These are phyloP conservation scores for Seiridium cupressi DNA, from an alignment of 2,329 filamentous ascomycete species.

Conservation along the genomic window DNA sequence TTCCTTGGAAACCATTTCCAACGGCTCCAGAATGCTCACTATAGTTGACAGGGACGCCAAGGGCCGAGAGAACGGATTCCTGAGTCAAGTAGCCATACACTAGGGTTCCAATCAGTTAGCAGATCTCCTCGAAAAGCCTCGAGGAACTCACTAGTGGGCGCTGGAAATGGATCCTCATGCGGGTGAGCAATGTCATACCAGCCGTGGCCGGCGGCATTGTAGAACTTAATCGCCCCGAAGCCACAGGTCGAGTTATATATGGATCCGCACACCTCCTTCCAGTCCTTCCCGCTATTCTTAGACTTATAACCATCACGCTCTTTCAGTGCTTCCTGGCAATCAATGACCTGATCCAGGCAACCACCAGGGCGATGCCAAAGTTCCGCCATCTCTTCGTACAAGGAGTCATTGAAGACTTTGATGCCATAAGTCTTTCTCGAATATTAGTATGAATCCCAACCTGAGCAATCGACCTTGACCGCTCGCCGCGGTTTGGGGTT, in stretches of 20 bases:
- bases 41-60: slow-evolving; percentile 61
- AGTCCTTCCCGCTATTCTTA: neutral
- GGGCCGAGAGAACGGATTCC: slow-evolving; percentile 51
- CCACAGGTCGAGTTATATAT: slow-evolving; percentile 9
- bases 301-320: neutral
- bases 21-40: slow-evolving; percentile 43
- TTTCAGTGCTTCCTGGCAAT: slow-evolving; percentile 10
- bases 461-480: too few relatives aligned
- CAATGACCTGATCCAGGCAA: slow-evolving; percentile 4
- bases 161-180: slow-evolving; percentile 49
- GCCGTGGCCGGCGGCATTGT: neutral
- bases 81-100: slow-evolving; percentile 53
- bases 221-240: neutral
- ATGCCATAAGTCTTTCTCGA: slow-evolving; percentile 4
- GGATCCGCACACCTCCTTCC: neutral
- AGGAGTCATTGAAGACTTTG: slow-evolving; percentile 8
- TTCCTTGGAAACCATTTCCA: slow-evolving; percentile 37
- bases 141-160: slow-evolving; percentile 35
- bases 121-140: too few relatives aligned
- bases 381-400: slow-evolving; percentile 2
- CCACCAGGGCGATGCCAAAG: slow-evolving; percentile 7
- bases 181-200: slow-evolving; percentile 28
- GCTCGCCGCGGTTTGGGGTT: too few relatives aligned
- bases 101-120: neutral
- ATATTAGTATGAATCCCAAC: too few relatives aligned